Evolutionary conservation across 371 early-diverging fungal genomes (phyloP).

Genomic region (Apophysomyces ossiformis): DNA sequence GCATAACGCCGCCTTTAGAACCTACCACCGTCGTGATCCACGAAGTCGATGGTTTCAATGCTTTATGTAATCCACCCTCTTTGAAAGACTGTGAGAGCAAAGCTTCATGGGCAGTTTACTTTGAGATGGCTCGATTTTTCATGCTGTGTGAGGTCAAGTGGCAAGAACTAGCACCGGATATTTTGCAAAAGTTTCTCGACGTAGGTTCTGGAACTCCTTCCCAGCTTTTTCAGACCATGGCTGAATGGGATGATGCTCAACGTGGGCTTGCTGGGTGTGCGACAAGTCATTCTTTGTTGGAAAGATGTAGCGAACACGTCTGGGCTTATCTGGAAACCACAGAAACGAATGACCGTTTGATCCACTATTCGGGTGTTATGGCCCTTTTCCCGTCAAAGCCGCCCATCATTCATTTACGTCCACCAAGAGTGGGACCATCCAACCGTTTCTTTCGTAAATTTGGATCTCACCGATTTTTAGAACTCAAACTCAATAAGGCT

Average conservation of each 20-base stretch:
- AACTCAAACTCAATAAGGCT: conserved; percentile 15
- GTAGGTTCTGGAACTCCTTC: background rate
- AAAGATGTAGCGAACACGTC: conserved; percentile 6
- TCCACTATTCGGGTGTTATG: background rate
- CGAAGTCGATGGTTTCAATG: background rate
- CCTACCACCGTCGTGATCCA: conserved; percentile 1
- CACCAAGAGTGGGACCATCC: conserved; percentile 18
- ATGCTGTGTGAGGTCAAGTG: background rate
- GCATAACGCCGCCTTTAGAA: background rate
- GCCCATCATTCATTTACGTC: conserved; percentile 10
- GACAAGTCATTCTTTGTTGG: conserved; percentile 1
- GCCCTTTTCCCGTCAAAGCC: background rate
- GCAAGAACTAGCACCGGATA: background rate
- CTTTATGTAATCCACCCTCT: conserved; percentile 3
- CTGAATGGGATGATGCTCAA: conserved; percentile 3
- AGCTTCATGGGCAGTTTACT: background rate
- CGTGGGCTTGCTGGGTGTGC: background rate
- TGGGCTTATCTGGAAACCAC: background rate
- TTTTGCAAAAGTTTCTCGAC: background rate
- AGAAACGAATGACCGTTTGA: background rate
- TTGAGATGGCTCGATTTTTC: conserved; percentile 14
- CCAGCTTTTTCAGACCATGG: background rate
- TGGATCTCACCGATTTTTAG: conserved; percentile 25
- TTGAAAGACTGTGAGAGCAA: background rate
- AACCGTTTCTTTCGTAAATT: conserved; percentile 27